Conservation (phyloP, 73 alveolate genomes). For the Paramecium octaurelia region DNA sequence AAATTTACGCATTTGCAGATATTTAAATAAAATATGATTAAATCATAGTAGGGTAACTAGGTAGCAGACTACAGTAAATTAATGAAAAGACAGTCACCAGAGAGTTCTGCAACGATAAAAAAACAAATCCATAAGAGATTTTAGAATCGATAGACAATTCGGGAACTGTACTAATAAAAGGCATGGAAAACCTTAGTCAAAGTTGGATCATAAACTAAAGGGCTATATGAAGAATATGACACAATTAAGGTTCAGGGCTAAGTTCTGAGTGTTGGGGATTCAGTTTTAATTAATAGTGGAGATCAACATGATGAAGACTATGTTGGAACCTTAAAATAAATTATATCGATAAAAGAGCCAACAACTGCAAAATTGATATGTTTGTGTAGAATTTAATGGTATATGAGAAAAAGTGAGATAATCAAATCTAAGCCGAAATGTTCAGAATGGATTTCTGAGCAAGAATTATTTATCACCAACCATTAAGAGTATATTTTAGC, state of each 20-base stretch:
- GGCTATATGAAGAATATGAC: background rate
- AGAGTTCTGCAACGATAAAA: background rate
- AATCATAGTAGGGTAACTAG: background rate
- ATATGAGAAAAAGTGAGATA: background rate
- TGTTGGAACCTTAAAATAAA: background rate
- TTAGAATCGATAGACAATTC: background rate
- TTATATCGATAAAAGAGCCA: constrained; percentile 5
- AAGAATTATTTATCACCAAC: background rate
- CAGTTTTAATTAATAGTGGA: background rate
- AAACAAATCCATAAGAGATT: background rate
- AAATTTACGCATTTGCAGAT: background rate
- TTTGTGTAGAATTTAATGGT: background rate
- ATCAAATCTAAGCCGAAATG: background rate
- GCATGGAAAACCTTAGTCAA: background rate
- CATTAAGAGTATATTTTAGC: background rate
- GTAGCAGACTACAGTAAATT: background rate
- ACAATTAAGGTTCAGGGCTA: background rate
- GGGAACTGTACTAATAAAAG: background rate
- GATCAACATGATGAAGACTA: background rate
- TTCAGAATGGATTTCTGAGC: background rate
- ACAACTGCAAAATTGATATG: background rate
- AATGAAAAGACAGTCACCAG: background rate
- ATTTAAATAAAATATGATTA: background rate
- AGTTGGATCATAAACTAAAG: background rate
- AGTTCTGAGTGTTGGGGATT: background rate